A percentile compares a stretch with the other conserved stretches of the same genome.
Evolutionary conservation across 2,329 filamentous ascomycete genomes (phyloP).

Genomic region (Fusarium nurragi): DNA sequence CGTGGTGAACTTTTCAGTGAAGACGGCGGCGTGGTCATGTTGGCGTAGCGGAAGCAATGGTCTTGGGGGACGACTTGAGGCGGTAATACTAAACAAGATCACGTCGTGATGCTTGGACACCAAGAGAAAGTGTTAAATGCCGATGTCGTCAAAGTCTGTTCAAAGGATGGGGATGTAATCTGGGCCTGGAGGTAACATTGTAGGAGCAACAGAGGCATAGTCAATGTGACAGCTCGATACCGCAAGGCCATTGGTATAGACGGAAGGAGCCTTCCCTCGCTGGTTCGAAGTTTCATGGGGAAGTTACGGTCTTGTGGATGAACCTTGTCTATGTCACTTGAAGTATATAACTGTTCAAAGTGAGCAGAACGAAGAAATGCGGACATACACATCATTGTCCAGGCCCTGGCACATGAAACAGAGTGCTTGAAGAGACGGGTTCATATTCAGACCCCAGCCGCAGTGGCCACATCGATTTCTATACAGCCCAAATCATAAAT

Average conservation of each 20-base stretch:
- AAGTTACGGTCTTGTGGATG: neutral
- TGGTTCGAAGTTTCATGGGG: neutral
- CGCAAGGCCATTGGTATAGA: neutral
- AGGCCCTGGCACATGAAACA: neutral
- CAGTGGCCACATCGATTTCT: slow-evolving; percentile 29
- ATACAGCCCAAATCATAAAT: slow-evolving; percentile 34
- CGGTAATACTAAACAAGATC: slow-evolving; percentile 1
- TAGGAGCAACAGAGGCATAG: neutral
- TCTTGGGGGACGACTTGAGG: neutral
- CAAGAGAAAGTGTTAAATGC: slow-evolving; percentile 17
- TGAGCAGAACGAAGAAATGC: neutral
- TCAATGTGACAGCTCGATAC: neutral
- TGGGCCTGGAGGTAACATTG: neutral
- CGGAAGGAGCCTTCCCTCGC: neutral
- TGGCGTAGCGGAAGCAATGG: slow-evolving; percentile 1
- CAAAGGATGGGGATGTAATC: slow-evolving; percentile 18
- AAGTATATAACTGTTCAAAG: neutral
- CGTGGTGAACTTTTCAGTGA: slow-evolving; percentile 10
- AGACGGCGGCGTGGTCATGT: slow-evolving; percentile 24
- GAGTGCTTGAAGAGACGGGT: neutral
- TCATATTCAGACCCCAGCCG: slow-evolving; percentile 12
- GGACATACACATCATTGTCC: neutral
- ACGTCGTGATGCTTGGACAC: slow-evolving; percentile 1
- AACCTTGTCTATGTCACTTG: neutral
- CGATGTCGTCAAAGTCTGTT: slow-evolving; percentile 33